These are phyloP conservation scores for Rhodamnia argentea DNA, from an alignment of 345 rosid species.

Conservation along the genomic window DNA sequence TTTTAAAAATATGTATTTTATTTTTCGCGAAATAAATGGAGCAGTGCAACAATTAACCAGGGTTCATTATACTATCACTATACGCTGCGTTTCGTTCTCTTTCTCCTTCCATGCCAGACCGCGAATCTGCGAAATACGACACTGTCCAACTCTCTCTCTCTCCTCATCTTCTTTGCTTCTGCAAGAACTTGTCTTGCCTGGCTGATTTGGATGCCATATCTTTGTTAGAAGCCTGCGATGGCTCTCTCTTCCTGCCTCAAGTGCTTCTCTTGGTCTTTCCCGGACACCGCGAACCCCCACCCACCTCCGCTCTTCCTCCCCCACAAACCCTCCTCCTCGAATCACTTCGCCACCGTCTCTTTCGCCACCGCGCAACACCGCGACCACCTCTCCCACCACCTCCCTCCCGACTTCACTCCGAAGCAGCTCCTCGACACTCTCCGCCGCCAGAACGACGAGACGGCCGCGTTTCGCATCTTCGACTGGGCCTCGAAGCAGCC, in stretches of 20 bases:
- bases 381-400: constrained; percentile 6
- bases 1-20: background rate
- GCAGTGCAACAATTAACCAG: too few relatives aligned
- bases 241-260: constrained; percentile 47
- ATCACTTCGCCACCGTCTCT: constrained; percentile 12
- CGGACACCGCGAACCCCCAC: constrained; percentile 8
- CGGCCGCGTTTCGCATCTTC: constrained; percentile 59
- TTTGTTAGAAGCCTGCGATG: background rate
- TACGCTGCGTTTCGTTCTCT: background rate
- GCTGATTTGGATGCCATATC: background rate
- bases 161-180: background rate
- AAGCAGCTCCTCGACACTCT: constrained; percentile 64
- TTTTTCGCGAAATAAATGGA: background rate
- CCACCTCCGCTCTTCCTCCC: constrained; percentile 14
- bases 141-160: background rate
- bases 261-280: constrained; percentile 37
- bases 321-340: constrained; percentile 10
- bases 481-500: constrained; percentile 74
- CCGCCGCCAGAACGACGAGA: constrained; percentile 59
- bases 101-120: background rate
- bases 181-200: background rate
- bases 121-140: background rate
- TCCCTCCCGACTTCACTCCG: constrained; percentile 48
- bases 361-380: constrained; percentile 20
- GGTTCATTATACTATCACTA: background rate